Conservation (phyloP, 768 basidiomycete genomes). For the Psilocybe tampanensis region DNA sequence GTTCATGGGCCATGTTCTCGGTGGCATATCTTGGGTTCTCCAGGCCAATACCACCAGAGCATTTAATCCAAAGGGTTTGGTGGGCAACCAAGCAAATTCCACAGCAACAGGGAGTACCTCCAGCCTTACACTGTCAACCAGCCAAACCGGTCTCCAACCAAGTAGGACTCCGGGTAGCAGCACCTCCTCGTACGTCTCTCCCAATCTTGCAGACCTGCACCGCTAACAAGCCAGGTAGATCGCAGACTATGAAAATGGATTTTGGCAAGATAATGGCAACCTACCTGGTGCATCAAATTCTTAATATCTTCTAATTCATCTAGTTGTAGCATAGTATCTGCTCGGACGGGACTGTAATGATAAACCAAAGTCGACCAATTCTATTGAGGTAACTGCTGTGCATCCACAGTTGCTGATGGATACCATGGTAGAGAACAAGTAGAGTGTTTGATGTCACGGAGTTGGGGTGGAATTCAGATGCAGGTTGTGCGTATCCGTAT, state of each 20-base stretch:
- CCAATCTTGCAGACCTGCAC: background rate
- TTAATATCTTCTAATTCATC: background rate
- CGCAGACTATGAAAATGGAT: background rate
- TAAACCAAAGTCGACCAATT: background rate
- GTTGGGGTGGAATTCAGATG: no score
- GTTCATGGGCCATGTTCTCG: conserved; percentile 74
- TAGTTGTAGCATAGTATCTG: background rate
- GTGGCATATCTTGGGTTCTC: conserved; percentile 75
- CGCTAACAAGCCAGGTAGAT: background rate
- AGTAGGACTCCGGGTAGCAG: conserved; percentile 1
- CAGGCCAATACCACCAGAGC: conserved; percentile 72
- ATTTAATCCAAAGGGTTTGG: conserved; percentile 58
- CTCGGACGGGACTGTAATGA: background rate
- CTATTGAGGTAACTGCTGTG: no score
- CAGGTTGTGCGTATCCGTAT: no score
- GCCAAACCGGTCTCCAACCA: conserved; percentile 1
- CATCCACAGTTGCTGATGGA: no score
- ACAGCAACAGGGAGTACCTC: background rate
- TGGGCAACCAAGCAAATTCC: conserved; percentile 44
- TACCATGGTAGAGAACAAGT: background rate
- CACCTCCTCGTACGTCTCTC: conserved; percentile 5
- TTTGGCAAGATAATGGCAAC: background rate
- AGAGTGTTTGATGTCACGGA: background rate
- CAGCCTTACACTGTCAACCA: background rate
- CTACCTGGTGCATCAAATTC: background rate